Base-by-base conservation (phyloP, 192 early-diverging fungal genomes). In the Entophlyctis helioformis region DNA sequence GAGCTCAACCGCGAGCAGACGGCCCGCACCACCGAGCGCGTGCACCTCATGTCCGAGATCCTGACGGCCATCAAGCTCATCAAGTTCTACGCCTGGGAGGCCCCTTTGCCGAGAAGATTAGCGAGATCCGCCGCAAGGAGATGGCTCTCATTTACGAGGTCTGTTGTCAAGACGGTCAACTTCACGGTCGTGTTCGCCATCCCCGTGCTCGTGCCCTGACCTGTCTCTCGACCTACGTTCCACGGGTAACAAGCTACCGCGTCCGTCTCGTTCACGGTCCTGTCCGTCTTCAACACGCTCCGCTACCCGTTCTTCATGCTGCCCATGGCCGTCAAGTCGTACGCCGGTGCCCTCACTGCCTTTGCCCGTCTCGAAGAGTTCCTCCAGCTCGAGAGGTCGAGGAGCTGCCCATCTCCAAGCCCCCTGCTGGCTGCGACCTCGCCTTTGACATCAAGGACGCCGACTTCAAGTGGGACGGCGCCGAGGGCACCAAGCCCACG, bases 51-150 rank as follows among this genome's bases (percentile, higher is more conserved):
- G 69, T 79, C 78, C 0, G 82, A 85, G 54, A 64, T 81, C 28
- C 53, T 85, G 36, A 84, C 80, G 3, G 81, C 80, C 16, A 78
- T 85, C 48, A 85, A 83, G 49, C 57, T 85, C 19, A 78, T 85
- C 50, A 85, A 85, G 51, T 77, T 84, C 44, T 84, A 85, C 53
- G 70, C 78, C 9, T 85, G 83, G 83, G 83, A 85, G 39, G 45
- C 57, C 1, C 71, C n/a, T 85, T 85, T 48, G 47, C 53, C 38
- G 64, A 75, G n/a, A 73, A 76, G 28, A 68, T 84, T 26, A 42
- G 40, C n/a, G 54, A 56, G 6, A 71, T 85, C 12, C 53, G 83
- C 8, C 34, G 42, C n/a, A 56, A 67, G 31, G 83, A 85, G 51
- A 66, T 81, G 50, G 26, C 27, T 1, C 62, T 60, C 31, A 58